Conservation (phyloP, 768 basidiomycete species). For the Tricholoma furcatifolium region DNA sequence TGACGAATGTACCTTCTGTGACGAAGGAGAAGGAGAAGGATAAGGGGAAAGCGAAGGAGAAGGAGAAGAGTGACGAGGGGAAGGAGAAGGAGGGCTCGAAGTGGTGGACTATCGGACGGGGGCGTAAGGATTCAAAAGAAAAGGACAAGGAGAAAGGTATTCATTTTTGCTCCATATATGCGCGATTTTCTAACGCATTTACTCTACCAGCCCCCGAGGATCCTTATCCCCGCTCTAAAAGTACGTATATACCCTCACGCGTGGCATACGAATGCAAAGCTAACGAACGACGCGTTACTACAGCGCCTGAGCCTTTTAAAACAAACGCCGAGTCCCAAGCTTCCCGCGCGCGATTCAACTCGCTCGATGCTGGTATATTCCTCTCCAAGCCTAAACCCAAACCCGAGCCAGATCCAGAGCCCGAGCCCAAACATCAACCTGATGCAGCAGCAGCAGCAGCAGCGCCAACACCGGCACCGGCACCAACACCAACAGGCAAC, state of each 20-base stretch:
- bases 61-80: conserved; percentile 30
- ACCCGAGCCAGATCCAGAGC: not conserved
- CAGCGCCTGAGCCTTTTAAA: conserved; percentile 49
- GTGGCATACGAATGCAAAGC: too few relatives aligned
- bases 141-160: conserved; percentile 45
- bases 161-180: not conserved
- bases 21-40: conserved; percentile 20
- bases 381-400: conserved; percentile 29
- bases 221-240: conserved; percentile 36
- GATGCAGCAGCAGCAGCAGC: not conserved
- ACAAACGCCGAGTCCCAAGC: conserved; percentile 26
- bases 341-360: conserved; percentile 58
- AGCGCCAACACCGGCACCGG: not conserved
- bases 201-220: conserved; percentile 34
- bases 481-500: not conserved
- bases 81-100: conserved; percentile 24
- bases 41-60: conserved; percentile 24
- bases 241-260: too few relatives aligned
- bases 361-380: conserved; percentile 46
- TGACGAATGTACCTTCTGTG: conserved; percentile 51
- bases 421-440: conserved; percentile 18
- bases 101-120: conserved; percentile 84
- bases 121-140: conserved; percentile 72
- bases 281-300: too few relatives aligned
- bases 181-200: not conserved